phyloP scores from a whole-genome alignment of 1,284 basidiomycete genomes.

The Malassezia psittaci region DNA sequence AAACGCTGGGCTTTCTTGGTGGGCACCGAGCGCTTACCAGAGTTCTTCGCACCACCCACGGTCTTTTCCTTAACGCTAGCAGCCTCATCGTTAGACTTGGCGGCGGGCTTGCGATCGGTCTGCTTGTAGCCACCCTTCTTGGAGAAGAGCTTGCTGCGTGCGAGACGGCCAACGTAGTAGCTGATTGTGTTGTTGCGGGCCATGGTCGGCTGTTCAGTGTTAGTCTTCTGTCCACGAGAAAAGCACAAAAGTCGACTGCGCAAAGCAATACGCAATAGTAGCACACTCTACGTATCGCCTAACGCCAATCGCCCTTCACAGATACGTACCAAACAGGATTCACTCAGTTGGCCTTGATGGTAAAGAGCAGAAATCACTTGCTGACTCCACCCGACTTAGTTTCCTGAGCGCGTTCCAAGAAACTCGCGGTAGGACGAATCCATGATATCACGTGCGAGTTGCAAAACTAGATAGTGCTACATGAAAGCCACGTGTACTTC shows the following conservation, averaged over 20 bases:
- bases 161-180: constrained; percentile 68
- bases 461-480: constrained; percentile 16
- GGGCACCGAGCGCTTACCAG: constrained; percentile 73
- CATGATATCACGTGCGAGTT: constrained; percentile 10
- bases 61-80: constrained; percentile 63
- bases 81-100: constrained; percentile 54
- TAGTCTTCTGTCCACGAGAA: not conserved
- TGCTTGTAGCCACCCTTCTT: constrained; percentile 67
- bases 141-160: constrained; percentile 55
- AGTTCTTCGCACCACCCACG: constrained; percentile 83
- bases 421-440: not conserved
- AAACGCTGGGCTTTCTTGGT: constrained; percentile 78
- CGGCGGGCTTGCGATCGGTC: constrained; percentile 60
- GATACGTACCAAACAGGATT: constrained; percentile 13
- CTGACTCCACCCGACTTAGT: constrained; percentile 6
- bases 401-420: constrained; percentile 13
- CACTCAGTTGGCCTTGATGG: constrained; percentile 19
- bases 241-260: not conserved
- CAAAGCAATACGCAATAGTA: not conserved
- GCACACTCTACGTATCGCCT: not conserved
- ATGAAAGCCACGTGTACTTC: constrained; percentile 7
- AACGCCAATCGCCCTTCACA: not conserved
- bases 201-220: constrained; percentile 54
- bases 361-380: constrained; percentile 16
- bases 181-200: constrained; percentile 80